Conservation (phyloP, 495 filamentous ascomycete genomes). For the Parmelia sp. region DNA sequence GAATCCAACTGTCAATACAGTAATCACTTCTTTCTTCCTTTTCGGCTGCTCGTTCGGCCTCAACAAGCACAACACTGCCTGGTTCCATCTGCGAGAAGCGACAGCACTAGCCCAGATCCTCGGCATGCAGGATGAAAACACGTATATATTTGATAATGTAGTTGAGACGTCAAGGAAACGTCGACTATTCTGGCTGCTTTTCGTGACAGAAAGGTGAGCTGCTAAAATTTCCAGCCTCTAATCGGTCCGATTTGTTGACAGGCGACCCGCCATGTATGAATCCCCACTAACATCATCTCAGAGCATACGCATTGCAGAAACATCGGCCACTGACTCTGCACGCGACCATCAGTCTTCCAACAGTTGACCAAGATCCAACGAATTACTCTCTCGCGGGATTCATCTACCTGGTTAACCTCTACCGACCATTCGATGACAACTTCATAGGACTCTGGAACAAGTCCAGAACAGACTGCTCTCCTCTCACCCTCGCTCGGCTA, state of each 20-base stretch:
- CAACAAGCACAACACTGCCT: slow-evolving; percentile 47
- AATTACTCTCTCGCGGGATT: slow-evolving; percentile 48
- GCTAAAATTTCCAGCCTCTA: background rate
- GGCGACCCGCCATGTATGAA: slow-evolving; percentile 2
- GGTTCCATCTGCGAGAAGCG: slow-evolving; percentile 60
- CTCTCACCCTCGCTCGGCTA: slow-evolving; percentile 52
- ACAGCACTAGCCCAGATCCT: slow-evolving; percentile 53
- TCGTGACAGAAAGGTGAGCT: slow-evolving; percentile 52
- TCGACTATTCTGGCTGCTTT: slow-evolving; percentile 59
- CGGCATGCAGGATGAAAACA: slow-evolving; percentile 52
- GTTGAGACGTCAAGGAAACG: slow-evolving; percentile 49
- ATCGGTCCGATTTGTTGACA: background rate
- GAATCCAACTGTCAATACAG: slow-evolving; percentile 56
- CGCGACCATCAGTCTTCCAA: slow-evolving; percentile 57
- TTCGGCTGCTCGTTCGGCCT: slow-evolving; percentile 71
- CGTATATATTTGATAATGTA: slow-evolving; percentile 39
- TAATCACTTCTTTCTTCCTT: slow-evolving; percentile 75
- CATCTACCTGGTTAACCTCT: slow-evolving; percentile 59
- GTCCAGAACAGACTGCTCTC: slow-evolving; percentile 49
- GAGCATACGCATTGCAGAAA: slow-evolving; percentile 72
- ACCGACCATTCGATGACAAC: slow-evolving; percentile 63
- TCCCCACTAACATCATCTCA: slow-evolving; percentile 24
- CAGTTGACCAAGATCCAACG: slow-evolving; percentile 44
- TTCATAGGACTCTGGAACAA: slow-evolving; percentile 72
- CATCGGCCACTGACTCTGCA: slow-evolving; percentile 66